Conservation (phyloP, 2,329 filamentous ascomycete genomes). For the Aschersonia sp. region DNA sequence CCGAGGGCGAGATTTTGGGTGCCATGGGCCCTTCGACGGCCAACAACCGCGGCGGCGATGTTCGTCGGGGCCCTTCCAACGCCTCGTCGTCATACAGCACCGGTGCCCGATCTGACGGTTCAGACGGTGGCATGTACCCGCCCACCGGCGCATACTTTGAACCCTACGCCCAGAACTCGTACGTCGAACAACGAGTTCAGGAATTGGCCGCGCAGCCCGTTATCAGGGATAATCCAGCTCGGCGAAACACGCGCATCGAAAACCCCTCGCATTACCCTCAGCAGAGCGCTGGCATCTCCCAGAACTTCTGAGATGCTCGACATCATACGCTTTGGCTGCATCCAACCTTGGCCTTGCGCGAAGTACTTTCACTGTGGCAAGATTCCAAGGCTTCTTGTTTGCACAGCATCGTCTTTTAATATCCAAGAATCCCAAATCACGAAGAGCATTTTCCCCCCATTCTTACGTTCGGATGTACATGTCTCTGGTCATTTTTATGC, state of each 20-base stretch:
- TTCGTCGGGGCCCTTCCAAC: conserved; percentile 84
- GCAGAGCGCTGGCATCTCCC: conserved; percentile 87
- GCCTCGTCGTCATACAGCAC: conserved; percentile 92
- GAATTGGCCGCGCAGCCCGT: conserved; percentile 52
- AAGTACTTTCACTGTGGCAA: not conserved
- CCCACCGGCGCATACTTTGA: conserved; percentile 39
- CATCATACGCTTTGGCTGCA: not conserved
- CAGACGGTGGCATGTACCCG: conserved; percentile 36
- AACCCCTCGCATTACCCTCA: conserved; percentile 80
- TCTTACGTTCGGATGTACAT: not conserved
- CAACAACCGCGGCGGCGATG: conserved; percentile 50
- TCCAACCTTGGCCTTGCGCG: not conserved
- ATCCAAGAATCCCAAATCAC: not conserved
- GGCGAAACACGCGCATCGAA: conserved; percentile 90
- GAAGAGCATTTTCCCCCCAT: not conserved
- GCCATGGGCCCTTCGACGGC: conserved; percentile 62
- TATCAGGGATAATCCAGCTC: conserved; percentile 83
- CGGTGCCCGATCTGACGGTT: conserved; percentile 58
- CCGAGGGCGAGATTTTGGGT: conserved; percentile 72
- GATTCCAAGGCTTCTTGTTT: not conserved
- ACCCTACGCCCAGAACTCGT: conserved; percentile 44
- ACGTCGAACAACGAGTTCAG: conserved; percentile 28
- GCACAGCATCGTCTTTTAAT: not conserved
- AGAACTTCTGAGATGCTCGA: conserved; percentile 61
- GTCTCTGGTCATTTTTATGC: not conserved